These are phyloP conservation scores for Lumnitzera racemosa DNA, from an alignment of 345 rosid species.

Conservation along the genomic window DNA sequence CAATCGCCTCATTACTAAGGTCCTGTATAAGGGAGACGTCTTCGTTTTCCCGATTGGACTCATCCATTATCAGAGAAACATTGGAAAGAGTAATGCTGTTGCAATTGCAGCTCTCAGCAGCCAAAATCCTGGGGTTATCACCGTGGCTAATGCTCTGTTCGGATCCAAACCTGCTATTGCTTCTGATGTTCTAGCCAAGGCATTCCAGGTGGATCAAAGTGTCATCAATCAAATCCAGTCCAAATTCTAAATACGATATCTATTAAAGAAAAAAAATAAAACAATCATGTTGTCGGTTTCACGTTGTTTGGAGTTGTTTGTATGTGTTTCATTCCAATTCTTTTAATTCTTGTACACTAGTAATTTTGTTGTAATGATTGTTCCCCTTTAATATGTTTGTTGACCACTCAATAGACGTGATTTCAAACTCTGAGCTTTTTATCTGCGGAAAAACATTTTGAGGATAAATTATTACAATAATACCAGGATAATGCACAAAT, in stretches of 20 bases:
- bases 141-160: constrained; percentile 12
- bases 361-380: too few species aligned
- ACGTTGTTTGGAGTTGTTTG: too few species aligned
- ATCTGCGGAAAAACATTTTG: too few species aligned
- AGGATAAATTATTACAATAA: too few species aligned
- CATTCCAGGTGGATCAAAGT: constrained; percentile 13
- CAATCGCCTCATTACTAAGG: constrained; percentile 10
- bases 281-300: too few species aligned
- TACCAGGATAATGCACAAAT: too few species aligned
- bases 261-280: too few species aligned
- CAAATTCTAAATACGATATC: not conserved
- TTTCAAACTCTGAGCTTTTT: too few species aligned
- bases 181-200: constrained; percentile 15
- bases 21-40: constrained; percentile 14
- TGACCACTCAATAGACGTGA: too few species aligned
- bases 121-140: constrained; percentile 16
- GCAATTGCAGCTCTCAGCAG: constrained; percentile 11
- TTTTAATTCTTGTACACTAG: too few species aligned
- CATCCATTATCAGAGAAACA: constrained; percentile 16
- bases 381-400: too few species aligned
- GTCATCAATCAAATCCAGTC: constrained; percentile 8
- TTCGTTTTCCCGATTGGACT: constrained; percentile 21
- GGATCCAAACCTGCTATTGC: constrained; percentile 13
- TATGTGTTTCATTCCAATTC: too few species aligned
- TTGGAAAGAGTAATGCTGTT: constrained; percentile 5